Conservation (phyloP, 2,329 filamentous ascomycete species). For the Pseudogymnoascus sp. region DNA sequence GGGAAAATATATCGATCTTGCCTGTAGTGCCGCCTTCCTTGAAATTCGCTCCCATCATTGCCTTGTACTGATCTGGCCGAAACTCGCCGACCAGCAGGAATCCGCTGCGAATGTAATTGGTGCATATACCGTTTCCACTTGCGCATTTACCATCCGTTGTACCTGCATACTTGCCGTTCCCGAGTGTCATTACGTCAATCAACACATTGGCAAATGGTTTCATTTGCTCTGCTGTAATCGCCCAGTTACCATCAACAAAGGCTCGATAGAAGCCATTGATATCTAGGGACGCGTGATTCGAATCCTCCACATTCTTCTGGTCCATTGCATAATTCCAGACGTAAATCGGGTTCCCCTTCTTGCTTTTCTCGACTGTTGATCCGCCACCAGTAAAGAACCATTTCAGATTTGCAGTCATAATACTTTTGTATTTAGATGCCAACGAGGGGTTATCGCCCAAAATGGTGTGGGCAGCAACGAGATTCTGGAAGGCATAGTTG, state of each 20-base stretch:
- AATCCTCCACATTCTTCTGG: constrained; percentile 16
- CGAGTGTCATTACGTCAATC: constrained; percentile 20
- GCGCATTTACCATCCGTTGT: neutral
- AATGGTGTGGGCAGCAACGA: constrained; percentile 15
- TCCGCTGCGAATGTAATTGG: neutral
- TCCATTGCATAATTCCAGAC: constrained; percentile 18
- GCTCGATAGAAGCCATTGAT: constrained; percentile 18
- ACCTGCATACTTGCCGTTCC: constrained; percentile 5
- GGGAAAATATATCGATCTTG: neutral
- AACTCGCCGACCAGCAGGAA: neutral
- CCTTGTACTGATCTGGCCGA: neutral
- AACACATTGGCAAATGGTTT: constrained; percentile 19
- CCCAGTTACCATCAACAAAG: constrained; percentile 15
- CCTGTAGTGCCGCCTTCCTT: neutral
- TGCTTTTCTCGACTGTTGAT: neutral
- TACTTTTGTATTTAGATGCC: neutral
- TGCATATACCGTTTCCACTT: neutral
- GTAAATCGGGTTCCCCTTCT: constrained; percentile 16
- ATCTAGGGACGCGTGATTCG: constrained; percentile 18
- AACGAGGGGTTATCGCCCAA: constrained; percentile 17
- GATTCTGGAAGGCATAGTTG: constrained; percentile 20
- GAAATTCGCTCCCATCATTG: neutral
- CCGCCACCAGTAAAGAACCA: neutral
- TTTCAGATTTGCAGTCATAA: neutral
- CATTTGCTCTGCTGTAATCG: constrained; percentile 17